Evolutionary conservation across 495 filamentous ascomycete species (phyloP), one percentile per base, ranked within the genome.

Genomic region (Daldinia grandis): DNA sequence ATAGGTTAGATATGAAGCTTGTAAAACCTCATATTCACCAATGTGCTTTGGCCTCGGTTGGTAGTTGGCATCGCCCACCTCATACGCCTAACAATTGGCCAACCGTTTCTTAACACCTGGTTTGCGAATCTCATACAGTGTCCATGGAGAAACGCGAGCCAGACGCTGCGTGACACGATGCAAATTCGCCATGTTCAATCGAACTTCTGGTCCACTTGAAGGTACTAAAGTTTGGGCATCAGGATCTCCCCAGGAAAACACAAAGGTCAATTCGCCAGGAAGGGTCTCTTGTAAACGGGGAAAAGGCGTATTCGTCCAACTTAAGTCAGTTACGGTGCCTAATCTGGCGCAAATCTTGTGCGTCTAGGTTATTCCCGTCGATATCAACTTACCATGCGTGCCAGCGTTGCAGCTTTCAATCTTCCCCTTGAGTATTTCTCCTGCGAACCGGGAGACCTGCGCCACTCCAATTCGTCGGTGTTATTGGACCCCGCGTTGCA

Each of bases 91-190:
- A 47, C 69, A 60, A 72, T 72, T 72, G 69, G 64, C 69, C 69
- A 72, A 72, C 69, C 38, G 69, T 72, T 58, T 64, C 60, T 40
- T 37, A 58, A 72, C 69, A 72, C 69, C 64, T 72, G 69, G 64
- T 72, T 63, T 62, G 50, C 60, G 63, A 68, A 68, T 68, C 60
- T 60, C 49, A 65, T 72, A 58, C 60, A 67, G 56, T 69, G 61
- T 69, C 42, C 40, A 70, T 60, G 62, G 49, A 50, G 33, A 54
- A 53, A 40, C 62, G 33, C 54, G 61, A 61, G 54, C 71, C 71
- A 73, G 71, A 69, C 66, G 53, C 21, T 70, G 66, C 66, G 71
- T 69, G 71, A 73, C 71, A 73, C 71, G 71, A 73, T 27, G 51
- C 69, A 68, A 72, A 62, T 57, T 55, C 40, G 50, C 69, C 60